Evolutionary conservation across 2,329 filamentous ascomycete genomes (phyloP), one percentile per base, ranked within the genome.

Genomic region (Chaetoscypha palmicola): DNA sequence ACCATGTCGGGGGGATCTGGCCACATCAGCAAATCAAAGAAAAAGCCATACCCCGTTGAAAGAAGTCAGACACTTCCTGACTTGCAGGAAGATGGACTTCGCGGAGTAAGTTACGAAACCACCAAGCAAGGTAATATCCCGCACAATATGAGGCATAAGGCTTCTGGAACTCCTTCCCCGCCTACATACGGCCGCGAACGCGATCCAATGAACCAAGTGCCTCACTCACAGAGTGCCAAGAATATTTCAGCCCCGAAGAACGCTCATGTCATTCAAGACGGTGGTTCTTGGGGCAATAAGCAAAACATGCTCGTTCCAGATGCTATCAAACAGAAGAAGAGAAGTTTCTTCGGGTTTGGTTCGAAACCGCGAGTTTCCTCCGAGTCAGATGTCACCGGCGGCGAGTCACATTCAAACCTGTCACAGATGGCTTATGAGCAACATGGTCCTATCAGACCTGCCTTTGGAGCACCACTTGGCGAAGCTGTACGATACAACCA

Each of bases 181-280:
- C 60, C 59, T 21, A 51, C 51, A 0, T 36, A 54, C 39, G 54
- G 49, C 10, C 48, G 57, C 35, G 59, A 62, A 12, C 52, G 51
- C 43, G 59, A 63, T 38, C 50, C 57, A 19, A 44, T 55, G 33
- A 38, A 46, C 35, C 53, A 54, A 21, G 23, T 56, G 38, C 41
- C 58, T 8, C 51, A 58, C 16, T 64, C 61, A 41, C 64, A 60
- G 52, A 61, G 52, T 47, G 65, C 64, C 43, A 75, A 72, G 52
- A 56, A 65, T n/a, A 96, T 96, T 41, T 96, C 91, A 1, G 86
- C 73, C 1, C 90, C 91, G 1, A 90, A 81, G 46, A 92, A 96
- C 60, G 82, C 84, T 12, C 78, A 86, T 38, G 73, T 88, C 14
- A 95, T 97, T 51, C 81, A 90, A 20, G 86, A 96, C 62, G 74